Conservation (phyloP, 2,329 filamentous ascomycete species). For the Aspergillus ochraceoroseus region DNA sequence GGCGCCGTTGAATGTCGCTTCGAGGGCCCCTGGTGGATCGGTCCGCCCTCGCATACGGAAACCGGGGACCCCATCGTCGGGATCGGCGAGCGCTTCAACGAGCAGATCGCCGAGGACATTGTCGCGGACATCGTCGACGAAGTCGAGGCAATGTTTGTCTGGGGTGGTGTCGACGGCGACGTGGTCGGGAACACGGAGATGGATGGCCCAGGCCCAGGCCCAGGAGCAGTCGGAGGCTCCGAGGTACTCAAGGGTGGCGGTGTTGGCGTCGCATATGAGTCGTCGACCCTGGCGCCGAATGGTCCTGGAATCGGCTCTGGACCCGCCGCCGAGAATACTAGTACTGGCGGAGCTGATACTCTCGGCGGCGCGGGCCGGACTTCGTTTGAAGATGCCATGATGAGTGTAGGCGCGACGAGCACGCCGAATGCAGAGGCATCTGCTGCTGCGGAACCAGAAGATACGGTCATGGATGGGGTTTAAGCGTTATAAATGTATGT, state of each 20-base stretch:
- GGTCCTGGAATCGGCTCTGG: conserved; percentile 5
- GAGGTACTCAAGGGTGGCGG: conserved; percentile 33
- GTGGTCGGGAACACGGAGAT: conserved; percentile 29
- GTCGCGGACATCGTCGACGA: conserved; percentile 93
- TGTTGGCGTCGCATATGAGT: conserved; percentile 31
- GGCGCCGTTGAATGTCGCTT: conserved; percentile 92
- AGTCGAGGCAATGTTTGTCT: conserved; percentile 70
- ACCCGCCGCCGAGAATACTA: conserved; percentile 16
- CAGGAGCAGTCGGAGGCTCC: conserved; percentile 29
- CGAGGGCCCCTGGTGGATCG: conserved; percentile 86
- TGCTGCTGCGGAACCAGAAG: conserved; percentile 14
- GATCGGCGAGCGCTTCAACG: conserved; percentile 73
- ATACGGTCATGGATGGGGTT: conserved; percentile 20
- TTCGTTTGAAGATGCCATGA: conserved; percentile 24
- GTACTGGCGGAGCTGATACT: too few species aligned
- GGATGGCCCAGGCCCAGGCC: conserved; percentile 25
- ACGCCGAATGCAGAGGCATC: conserved; percentile 22
- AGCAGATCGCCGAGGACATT: conserved; percentile 92
- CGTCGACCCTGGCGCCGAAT: conserved; percentile 18
- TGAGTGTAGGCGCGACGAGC: conserved; percentile 22
- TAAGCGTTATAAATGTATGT: too few species aligned
- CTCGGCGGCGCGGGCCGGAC: conserved; percentile 19
- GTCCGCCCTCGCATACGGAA: conserved; percentile 57
- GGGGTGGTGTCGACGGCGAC: conserved; percentile 36
- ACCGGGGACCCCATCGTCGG: conserved; percentile 49